Evolutionary conservation across 805 yeast species (phyloP), one percentile per base, ranked within the genome.

Genomic region (Kodamaea kaohsiungensis): DNA sequence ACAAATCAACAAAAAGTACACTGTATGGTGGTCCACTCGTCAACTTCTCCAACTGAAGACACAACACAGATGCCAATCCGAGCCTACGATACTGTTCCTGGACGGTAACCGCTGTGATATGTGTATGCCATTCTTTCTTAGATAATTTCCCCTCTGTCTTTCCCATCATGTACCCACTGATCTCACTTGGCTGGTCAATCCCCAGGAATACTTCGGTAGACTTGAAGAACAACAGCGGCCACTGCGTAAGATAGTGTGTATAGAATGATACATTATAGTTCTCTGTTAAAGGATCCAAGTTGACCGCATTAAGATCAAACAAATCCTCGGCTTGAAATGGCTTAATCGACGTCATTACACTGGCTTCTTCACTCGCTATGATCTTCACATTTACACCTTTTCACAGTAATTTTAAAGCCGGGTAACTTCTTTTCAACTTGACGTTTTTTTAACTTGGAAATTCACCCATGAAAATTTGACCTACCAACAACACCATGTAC

Each of bases 51-150:
- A 95, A 72, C 55, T 89, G 83, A 48, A 81, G 74, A 64, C 97
- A 91, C 43, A 95, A 75, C 55, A 82, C 81, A 7, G 91, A 83
- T 1, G 98, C 99, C 40, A 95, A 73, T 1, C 97, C 96, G 13
- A 93, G 78, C 56, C 98, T 75, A 52, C 99, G 74, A 68, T 87
- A 93, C 51, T 84, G 86, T 10, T 89, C 86, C 55, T 88, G 87
- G 1, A 95, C 88, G 0, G 98, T 91, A 2, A 95, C 97, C 0
- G 99, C 98, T 0, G 98, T 91, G 49, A 95, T 91, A 68, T 95
- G 99, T 1, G 96, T 84, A 65, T 95, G 99, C 97, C 98, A 93
- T 56, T 91, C 95, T 47, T 79, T 83, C 4, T 80, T 83, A 38
- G 76, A 56, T 39, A 75, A 53, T 49, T 71, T 76, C 0, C 99